Conservation (phyloP, 2,329 filamentous ascomycete genomes). For the Leptographium radiaticola region DNA sequence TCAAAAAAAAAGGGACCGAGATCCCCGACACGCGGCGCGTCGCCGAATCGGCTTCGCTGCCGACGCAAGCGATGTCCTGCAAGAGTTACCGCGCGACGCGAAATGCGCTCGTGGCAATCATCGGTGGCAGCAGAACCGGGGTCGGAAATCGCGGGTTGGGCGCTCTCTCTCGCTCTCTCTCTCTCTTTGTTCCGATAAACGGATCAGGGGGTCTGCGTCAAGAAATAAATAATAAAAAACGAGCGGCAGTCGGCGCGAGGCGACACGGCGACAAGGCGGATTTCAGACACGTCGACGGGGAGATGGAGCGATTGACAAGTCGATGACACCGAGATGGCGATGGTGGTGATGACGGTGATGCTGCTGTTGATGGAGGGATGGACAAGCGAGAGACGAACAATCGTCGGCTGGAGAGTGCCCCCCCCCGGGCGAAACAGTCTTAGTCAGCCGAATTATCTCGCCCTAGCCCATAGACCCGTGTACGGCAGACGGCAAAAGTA, state of each 20-base stretch:
- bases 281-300: neutral
- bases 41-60: too few species aligned
- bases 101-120: neutral
- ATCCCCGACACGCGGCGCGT: too few species aligned
- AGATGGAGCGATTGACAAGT: neutral
- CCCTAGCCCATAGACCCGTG: too few species aligned
- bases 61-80: too few species aligned
- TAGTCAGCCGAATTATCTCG: neutral
- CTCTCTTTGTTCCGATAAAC: neutral
- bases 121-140: neutral
- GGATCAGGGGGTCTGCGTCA: neutral
- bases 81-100: constrained; percentile 3
- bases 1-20: too few species aligned
- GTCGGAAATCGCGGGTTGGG: neutral
- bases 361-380: neutral
- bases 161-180: neutral
- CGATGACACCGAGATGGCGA: neutral
- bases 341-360: neutral
- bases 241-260: neutral
- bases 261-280: neutral
- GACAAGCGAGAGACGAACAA: neutral
- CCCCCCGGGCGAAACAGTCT: neutral
- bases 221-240: neutral
- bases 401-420: neutral
- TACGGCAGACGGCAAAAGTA: neutral